Base-by-base conservation (phyloP, 441 rosid genomes). In the Breynia disticha region DNA sequence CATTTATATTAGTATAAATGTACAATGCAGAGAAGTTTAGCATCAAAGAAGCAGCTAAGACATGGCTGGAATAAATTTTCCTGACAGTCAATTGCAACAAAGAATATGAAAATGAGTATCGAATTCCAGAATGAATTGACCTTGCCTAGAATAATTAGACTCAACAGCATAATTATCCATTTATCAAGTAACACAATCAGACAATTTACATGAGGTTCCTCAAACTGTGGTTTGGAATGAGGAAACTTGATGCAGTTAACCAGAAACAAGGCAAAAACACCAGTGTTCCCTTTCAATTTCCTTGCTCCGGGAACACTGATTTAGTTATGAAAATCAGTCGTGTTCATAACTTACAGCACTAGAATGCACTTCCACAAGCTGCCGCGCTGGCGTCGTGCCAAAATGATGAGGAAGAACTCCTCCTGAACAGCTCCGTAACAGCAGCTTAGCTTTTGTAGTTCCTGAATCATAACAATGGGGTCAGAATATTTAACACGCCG, bases 301-400 rank as follows among this genome's bases (percentile, higher is more conserved):
- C 43, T 55, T 21, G 35, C 35, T 28, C 44, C n/a, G 13, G 32
- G 11, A 46, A 42, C 42, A 46, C 7, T 47, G 35, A 57, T 46
- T 52, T 24, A 47, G 50, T 38, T n/a, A 54, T 21, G 16, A 65
- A 39, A 28, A 62, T 55, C 32, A 28, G 54, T 48, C 18, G 49
- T n/a, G 56, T 50, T 19, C 52, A 38, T 20, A 57, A 71, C 71
- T 62, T 55, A 53, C 71, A 61, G 65, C 48, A 57, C 52, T 22
- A 10, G 61, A 46, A 35, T 57, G 69, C 51, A 62, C 62, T 50
- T 44, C 53, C 39, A 21, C 54, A 58, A 18, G n/a, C 35, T 28
- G n/a, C 51, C 48, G 60, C 19, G 19, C 45, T 13, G 44, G 52
- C 52, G 62, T 42, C 42, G 46, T 3, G 32, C 21, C 19, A 11